Evolutionary conservation across 495 filamentous ascomycete genomes (phyloP), one percentile per base, ranked within the genome.

Genomic region (Gamarada debralockiae): DNA sequence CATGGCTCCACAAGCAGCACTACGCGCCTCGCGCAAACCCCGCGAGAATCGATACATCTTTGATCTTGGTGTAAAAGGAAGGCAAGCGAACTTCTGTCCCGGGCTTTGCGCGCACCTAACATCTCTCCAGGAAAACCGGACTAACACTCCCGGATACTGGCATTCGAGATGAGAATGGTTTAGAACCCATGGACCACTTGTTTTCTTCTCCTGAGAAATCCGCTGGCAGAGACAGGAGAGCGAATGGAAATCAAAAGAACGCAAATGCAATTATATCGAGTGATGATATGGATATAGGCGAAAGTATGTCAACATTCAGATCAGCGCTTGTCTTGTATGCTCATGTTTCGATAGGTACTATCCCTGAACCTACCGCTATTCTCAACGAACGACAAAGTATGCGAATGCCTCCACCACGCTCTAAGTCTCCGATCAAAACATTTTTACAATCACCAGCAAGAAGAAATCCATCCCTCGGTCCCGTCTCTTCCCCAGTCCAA

Each of bases 181-280:
- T 98, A 70, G 90, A 97, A 66, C 82, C 83, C 29, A 76, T 96
- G 48, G 86, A 89, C 21, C 78, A 77, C 43, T 81, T 96, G 57
- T 97, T 96, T 68, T 96, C 91, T 3, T 96, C 92, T 10, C 92
- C 92, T 24, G 81, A 77, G 50, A 87, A 85, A 54, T 66, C 75
- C 5, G 73, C 81, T 15, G 42, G 46, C 1, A 55, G 33, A 18
- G 3, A 12, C 8, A 38, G 25, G 12, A 40, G 37, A 20, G 22
- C 5, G 6, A 56, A 47, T 36, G 31, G 39, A 3, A 41, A 12
- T 20, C 9, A 41, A 7, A 41, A 31, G 9, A 49, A 56, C 48
- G 12, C 33, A 22, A 52, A 64, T 44, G 36, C 49, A 17, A 64
- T 57, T 8, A 31, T 60, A 36, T 50, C 52, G 0, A 56, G 52